Evolutionary conservation across 176 grass and related monocot species (phyloP), one percentile per base, ranked within the genome.

Genomic region (Calamus simplicifolius): DNA sequence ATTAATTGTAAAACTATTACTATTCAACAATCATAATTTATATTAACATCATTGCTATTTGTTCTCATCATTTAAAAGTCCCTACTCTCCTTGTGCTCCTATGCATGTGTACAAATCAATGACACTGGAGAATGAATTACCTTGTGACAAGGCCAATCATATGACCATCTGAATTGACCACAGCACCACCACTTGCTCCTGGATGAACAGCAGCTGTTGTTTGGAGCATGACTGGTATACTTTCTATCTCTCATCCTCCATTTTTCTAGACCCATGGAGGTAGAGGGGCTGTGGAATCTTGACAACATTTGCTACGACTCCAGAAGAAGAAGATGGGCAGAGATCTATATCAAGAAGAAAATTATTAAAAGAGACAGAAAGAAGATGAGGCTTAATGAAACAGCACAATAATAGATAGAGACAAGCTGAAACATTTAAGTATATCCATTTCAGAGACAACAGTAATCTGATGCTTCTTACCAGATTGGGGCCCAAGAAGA

Each of bases 171-270:
- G 81, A 77, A 87, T 90, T 75, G 25, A 96, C 38, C 69, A 96
- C 75, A 64, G 80, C 78, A 51, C 92, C 92, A 0, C 92, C 92
- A 73, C 92, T 96, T 13, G 87, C 75, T 52, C 92, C 92, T 73
- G 87, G 83, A 87, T 96, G 81, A 79, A 96, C 87, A 66, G 80
- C 86, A 16, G 83, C 87, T 59, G 86, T 96, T 75, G 92, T 96
- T 83, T 96, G 92, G 66, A 96, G 54, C 87, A 96, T 96, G 35
- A 88, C 86, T 63, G 92, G 78, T 27, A 80, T 68, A 67, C 62
- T 69, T 55, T 52, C 52, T 69, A 64, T 80, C 66, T n/a, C n/a
- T 79, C 67, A 60, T 18, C 8, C 25, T 84, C 49, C 29, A 56
- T 48, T 50, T 30, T 69, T 16, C 56, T 62, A 50, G 68, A 48